Percentiles rank a stretch among this genome's conserved stretches.
Evolutionary conservation across 768 basidiomycete species (phyloP).

Genomic region (Leccinum incarnatum): DNA sequence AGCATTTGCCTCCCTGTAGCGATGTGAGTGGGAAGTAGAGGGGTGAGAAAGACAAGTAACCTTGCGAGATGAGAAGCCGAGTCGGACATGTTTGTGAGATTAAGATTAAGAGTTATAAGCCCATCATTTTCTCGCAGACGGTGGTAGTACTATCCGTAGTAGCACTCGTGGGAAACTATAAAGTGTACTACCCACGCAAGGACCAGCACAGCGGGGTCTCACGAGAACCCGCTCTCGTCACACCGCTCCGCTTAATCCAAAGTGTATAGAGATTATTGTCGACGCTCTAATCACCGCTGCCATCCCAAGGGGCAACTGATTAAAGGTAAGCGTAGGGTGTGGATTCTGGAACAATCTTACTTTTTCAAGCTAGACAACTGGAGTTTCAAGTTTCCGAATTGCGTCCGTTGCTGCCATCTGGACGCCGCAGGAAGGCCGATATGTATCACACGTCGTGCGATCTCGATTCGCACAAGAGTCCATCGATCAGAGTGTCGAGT

Average conservation of each 20-base stretch:
- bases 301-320: neutral
- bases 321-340: neutral
- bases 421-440: constrained; percentile 1
- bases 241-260: neutral
- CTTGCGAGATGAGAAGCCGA: constrained; percentile 38
- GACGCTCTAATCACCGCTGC: constrained; percentile 3
- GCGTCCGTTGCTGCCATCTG: neutral
- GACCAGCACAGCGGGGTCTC: neutral
- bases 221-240: neutral
- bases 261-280: neutral
- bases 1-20: constrained; percentile 70
- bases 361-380: constrained; percentile 11
- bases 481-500: neutral
- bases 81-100: constrained; percentile 37
- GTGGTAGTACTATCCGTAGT: neutral
- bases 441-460: neutral
- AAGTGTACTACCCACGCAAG: neutral
- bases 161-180: constrained; percentile 24
- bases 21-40: constrained; percentile 12
- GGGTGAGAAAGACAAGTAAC: constrained; percentile 13
- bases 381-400: neutral
- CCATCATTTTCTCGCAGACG: constrained; percentile 27
- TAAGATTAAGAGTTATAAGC: constrained; percentile 16
- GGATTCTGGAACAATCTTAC: constrained; percentile 6
- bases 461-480: neutral